Base-by-base conservation (phyloP, 2,329 filamentous ascomycete species). In the Neodidymelliopsis sp. region DNA sequence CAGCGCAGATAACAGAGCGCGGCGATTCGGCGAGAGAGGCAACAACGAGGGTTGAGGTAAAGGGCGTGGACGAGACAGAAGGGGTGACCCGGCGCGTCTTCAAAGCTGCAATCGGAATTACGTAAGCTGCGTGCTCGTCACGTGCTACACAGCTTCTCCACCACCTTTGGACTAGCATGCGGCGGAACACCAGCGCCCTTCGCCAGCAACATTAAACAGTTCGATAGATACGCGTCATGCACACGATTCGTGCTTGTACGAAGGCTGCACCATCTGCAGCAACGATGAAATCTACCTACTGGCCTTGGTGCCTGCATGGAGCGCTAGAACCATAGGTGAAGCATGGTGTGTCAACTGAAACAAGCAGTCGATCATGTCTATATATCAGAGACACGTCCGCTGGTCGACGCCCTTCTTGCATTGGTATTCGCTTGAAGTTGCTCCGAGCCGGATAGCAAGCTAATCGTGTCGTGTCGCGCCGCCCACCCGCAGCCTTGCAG, bases 261-360 rank as follows among this genome's bases (percentile, higher is more conserved):
- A 16, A 18, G 23, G 24, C 36, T 39, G 35, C 30, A 16, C 7
- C 23, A 24, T 28, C 24, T 27, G 38, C 29, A 28, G 20, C 29
- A 8, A 11, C 10, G 15, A 25, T 22, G 20, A 8, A 24, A 29
- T 13, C 22, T 34, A 34, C 42, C 43, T 43, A 23, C 19, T 48
- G 20, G 31, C 33, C 38, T 28, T 40, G 18, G 36, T 29, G 36
- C 29, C 33, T 57, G 55, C 51, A 50, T 49, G 42, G 44, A 49
- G 51, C 53, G 49, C 54, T 58, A 60, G 52, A 49, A 54, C 45
- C 27, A 52, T 15, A 37, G 48, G 51, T 65, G 62, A 62, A 56
- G 60, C 60, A 62, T 60, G 45, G 53, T 47, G 44, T 39, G 53
- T 55, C 54, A 60, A 59, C 35, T 50, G 47, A 50, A 50, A 50